Evolutionary conservation across 257 asterid genomes (phyloP), one percentile per base, ranked within the genome.

Genomic region (Solanum corneliomulleri): DNA sequence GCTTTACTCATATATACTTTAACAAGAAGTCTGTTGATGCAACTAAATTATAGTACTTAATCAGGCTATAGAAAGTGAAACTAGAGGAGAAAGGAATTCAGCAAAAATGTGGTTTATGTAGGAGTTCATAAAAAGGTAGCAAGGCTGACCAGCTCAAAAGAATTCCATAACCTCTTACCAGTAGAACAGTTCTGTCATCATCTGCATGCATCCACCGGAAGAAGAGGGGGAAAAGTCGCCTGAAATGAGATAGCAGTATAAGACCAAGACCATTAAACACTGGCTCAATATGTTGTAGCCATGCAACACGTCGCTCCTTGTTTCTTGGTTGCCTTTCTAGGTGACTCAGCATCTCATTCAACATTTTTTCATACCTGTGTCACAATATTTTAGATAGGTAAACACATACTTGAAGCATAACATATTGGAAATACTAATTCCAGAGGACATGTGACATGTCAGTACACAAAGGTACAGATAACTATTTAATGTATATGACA

Each of bases 271-370:
- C 88, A 83, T 89, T 87, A 64, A 97, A 90, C 86, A 97, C 93
- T 80, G 94, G 97, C 86, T 95, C 99, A 81, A 94, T 90, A 88
- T 93, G 93, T 41, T 78, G 90, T 72, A 97, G 94, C 99, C 99
- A 97, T 72, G 90, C 93, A 87, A 89, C 90, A 25, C 97, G 96
- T 11, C 99, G 95, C 88, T 93, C 92, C 92, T 93, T 92, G 93
- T 95, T 94, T 90, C 95, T 93, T 82, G 98, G 98, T 88, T 97
- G 98, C 91, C 99, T 90, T 92, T 97, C 99, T 89, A 95, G 89
- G 91, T 97, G 98, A 91, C 88, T 91, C 85, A 95, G 87, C 98
- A 97, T 97, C 92, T 97, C 98, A 86, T 89, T 92, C 60, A 94
- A 91, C 92, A 95, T 87, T 90, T 93, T 95, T 89, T 95, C 99